Evolutionary conservation across 768 basidiomycete genomes (phyloP), one percentile per base, ranked within the genome.

Genomic region (Xerocomellus intermedius): DNA sequence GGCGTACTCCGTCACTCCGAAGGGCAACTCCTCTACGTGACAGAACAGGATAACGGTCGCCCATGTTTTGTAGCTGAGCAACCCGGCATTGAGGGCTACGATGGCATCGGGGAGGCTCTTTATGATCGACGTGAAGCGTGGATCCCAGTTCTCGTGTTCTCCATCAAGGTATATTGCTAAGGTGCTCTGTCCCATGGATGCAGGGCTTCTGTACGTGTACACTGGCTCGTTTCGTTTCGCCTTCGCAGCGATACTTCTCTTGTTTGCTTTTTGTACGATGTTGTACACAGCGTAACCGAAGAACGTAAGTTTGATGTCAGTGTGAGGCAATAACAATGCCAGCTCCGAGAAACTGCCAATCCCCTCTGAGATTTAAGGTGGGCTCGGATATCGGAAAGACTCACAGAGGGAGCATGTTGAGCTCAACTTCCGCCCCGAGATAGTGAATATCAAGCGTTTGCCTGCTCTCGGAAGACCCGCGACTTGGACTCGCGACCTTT

Each of bases 321-420:
- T 77, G 57, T 79, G 62, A 17, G 77, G 77, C 17, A 78, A 61
- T 36, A 79, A 63, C 22, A 80, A 62, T 5, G 77, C 79, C 36
- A 80, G 61, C 57, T 81, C 79, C 14, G 75, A 73, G 58, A 78
- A 79, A 33, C 79, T 77, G 49, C 30, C 28, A 37, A 45, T 16
- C 22, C 22, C n/a, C 12, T 54, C 21, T 54, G 48, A 49, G 48
- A 24, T 17, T 19, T 16, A 39, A 50, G 35, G 30, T 22, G 30
- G 24, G 32, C 3, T 2, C 9, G 33, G 8, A 26, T 26, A 42
- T 16, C 24, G 19, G 19, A 52, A 33, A 10, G 17, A 72, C 75
- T 28, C 42, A 79, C 78, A 75, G 47, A 16, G 75, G 77, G 33
- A 77, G 62, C 60, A 72, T 73, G 43, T 70, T 69, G 28, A 77